These are phyloP conservation scores for Meripilus lineatus DNA, from an alignment of 1,284 basidiomycete genomes.

Conservation along the genomic window DNA sequence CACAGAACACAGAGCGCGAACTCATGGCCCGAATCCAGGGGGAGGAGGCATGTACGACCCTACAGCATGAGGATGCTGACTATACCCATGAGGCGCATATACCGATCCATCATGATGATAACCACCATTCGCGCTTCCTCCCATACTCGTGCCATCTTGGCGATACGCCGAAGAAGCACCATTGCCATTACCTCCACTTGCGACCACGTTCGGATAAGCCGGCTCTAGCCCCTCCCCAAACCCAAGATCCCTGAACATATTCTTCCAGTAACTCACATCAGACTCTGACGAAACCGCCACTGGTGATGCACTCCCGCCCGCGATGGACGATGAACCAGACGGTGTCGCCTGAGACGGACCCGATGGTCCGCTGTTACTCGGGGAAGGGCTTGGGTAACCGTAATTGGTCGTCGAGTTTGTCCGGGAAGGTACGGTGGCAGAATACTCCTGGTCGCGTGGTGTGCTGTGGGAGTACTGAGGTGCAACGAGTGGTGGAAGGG, in stretches of 20 bases:
- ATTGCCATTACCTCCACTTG: too few species aligned
- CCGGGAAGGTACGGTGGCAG: constrained; percentile 1
- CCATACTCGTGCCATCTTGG: too few species aligned
- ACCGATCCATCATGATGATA: too few species aligned
- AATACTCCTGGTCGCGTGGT: background rate
- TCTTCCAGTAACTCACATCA: constrained; percentile 1
- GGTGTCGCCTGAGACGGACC: background rate
- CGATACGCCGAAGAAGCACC: too few species aligned
- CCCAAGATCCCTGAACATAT: constrained; percentile 1
- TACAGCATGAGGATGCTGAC: too few species aligned
- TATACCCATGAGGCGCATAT: too few species aligned
- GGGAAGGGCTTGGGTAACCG: constrained; percentile 6
- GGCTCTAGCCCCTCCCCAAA: background rate
- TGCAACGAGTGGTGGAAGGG: background rate
- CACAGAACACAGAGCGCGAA: too few species aligned
- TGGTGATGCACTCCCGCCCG: too few species aligned
- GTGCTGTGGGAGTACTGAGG: background rate
- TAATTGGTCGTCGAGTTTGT: background rate
- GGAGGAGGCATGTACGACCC: too few species aligned
- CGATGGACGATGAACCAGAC: too few species aligned
- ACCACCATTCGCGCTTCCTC: too few species aligned
- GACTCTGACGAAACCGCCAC: background rate
- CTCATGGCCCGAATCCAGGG: too few species aligned
- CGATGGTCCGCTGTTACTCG: constrained; percentile 1
- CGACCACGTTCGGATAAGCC: background rate